Evolutionary conservation across 768 basidiomycete genomes (phyloP).

Genomic region (Psilocybe subaeruginosa): DNA sequence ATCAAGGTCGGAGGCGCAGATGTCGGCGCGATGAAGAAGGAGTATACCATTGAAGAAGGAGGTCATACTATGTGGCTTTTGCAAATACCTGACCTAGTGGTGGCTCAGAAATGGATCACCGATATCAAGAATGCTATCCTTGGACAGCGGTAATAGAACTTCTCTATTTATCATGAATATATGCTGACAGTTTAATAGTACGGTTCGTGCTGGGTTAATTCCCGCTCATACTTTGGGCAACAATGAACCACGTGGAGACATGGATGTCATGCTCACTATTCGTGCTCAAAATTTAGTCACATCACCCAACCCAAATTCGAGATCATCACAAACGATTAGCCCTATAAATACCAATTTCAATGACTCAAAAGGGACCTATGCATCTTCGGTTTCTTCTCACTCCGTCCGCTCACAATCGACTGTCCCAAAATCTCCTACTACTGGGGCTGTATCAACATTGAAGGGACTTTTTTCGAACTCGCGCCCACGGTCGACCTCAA

Average conservation of each 20-base stretch:
- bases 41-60: slow-evolving; percentile 48
- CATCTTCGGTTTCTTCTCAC: slow-evolving; percentile 47
- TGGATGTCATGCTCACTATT: slow-evolving; percentile 85
- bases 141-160: slow-evolving; percentile 57
- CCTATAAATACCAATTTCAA: slow-evolving; percentile 30
- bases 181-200: slow-evolving; percentile 40
- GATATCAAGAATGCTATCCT: slow-evolving; percentile 75
- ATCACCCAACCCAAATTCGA: slow-evolving; percentile 24
- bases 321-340: slow-evolving; percentile 19
- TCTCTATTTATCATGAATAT: background rate
- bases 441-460: slow-evolving; percentile 55
- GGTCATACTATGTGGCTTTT: slow-evolving; percentile 70
- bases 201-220: slow-evolving; percentile 69
- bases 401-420: slow-evolving; percentile 46
- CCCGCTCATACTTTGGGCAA: slow-evolving; percentile 42
- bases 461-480: slow-evolving; percentile 58
- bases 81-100: slow-evolving; percentile 60
- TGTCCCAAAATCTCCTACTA: slow-evolving; percentile 38
- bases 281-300: slow-evolving; percentile 64
- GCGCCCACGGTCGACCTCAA: slow-evolving; percentile 61
- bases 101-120: slow-evolving; percentile 78
- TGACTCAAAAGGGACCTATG: slow-evolving; percentile 42
- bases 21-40: slow-evolving; percentile 50
- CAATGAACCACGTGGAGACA: slow-evolving; percentile 74
- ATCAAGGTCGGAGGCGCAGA: slow-evolving; percentile 72